Evolutionary conservation across 768 basidiomycete species (phyloP), one percentile per base, ranked within the genome.

Genomic region (Boletellus ananiceps): DNA sequence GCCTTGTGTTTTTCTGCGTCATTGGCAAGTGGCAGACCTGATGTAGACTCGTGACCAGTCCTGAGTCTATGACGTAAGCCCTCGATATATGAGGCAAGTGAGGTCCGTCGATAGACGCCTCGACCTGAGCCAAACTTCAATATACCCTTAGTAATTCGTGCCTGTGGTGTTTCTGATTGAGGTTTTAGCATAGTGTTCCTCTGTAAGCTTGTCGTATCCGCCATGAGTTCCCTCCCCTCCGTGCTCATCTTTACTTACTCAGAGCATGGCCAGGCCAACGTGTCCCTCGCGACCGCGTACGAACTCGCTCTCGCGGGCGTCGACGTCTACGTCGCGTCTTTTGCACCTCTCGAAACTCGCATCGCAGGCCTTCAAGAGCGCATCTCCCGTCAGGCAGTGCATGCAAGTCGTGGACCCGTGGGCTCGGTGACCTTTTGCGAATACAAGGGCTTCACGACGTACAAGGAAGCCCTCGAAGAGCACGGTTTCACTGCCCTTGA

Each of bases 261-360:
- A 16, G 40, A 48, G 40, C 21, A 48, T 35, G 47, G 40, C 14
- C 47, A 41, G 27, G 40, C 40, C 8, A 48, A 48, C 21, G 40
- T 36, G 34, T 7, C 5, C n/a, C 34, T 44, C 15, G 52, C 57
- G 14, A 54, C 42, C 7, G n/a, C 56, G 12, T 57, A 54, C 7
- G 56, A 58, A 25, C 56, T 58, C 5, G 57, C 44, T 5, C 38
- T 57, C 8, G 40, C 44, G 4, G 52, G 49, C 4, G 46, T 38
- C 12, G 34, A 54, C 21, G 46, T 58, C 13, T 18, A n/a, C 19
- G 38, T 58, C 3, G 49, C 56, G 1, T 58, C 49, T 14, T 58
- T 54, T 8, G n/a, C 44, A 25, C 8, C 56, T 1, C 56, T 58
- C 33, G 15, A 16, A 40, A 5, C 33, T 16, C 52, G 56, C 25